Percentiles rank a stretch among this genome's conserved stretches.
Evolutionary conservation across 2,329 filamentous ascomycete species (phyloP).

Genomic region (Thielaviopsis populi): DNA sequence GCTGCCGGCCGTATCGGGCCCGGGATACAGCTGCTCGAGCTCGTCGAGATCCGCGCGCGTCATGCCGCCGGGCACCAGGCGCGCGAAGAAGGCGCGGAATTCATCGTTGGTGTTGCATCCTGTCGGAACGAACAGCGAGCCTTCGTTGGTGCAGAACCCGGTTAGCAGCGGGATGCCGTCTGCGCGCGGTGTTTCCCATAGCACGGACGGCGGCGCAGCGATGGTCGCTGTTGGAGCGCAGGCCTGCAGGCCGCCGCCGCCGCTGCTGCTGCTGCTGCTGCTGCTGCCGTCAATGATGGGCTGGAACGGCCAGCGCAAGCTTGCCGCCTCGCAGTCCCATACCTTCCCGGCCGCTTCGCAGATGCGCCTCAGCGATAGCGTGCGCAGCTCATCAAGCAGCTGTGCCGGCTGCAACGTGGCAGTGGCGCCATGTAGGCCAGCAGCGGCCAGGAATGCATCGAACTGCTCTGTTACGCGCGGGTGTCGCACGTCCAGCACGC

Average conservation of each 20-base stretch:
- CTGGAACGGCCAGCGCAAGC: conserved; percentile 49
- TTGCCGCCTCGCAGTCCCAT: background rate
- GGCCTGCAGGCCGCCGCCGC: conserved; percentile 19
- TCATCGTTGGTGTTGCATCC: conserved; percentile 32
- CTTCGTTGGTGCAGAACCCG: conserved; percentile 58
- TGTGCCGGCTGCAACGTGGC: conserved; percentile 31
- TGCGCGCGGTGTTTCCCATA: conserved; percentile 28
- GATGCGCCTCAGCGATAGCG: conserved; percentile 25
- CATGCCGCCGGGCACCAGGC: conserved; percentile 43
- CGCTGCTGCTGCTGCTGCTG: conserved; percentile 36
- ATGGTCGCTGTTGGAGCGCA: conserved; percentile 37
- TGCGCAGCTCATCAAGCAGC: conserved; percentile 25
- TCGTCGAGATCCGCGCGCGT: conserved; percentile 34
- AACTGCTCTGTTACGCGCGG: conserved; percentile 42
- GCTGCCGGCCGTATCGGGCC: conserved; percentile 30
- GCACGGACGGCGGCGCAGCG: conserved; percentile 32
- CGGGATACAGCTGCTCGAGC: conserved; percentile 48
- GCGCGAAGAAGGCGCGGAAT: conserved; percentile 45
- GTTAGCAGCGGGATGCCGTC: conserved; percentile 36
- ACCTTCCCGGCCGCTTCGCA: background rate
- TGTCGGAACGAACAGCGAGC: conserved; percentile 45
- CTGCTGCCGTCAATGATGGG: conserved; percentile 45
- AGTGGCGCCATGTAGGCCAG: conserved; percentile 7
- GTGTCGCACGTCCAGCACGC: conserved; percentile 38
- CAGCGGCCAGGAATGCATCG: conserved; percentile 29